Base-by-base conservation (phyloP, 1,284 basidiomycete species). In the Laetiporus sulphureus region DNA sequence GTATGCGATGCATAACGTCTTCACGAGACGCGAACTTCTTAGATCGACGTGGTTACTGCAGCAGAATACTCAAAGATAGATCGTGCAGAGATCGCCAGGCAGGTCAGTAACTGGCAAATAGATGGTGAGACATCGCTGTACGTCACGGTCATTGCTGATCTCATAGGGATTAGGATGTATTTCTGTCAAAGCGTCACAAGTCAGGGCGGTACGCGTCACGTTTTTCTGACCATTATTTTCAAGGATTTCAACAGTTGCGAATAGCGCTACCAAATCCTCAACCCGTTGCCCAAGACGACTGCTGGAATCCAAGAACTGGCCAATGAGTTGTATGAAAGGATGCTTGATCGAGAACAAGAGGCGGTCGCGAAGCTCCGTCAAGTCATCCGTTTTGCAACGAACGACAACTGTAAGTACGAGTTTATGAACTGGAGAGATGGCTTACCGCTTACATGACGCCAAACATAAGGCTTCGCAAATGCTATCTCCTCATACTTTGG, bases 401-500 rank as follows among this genome's bases (percentile, higher is more conserved):
- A 60, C 10, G 65, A 71, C 31, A 63, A 71, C 43, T 76, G 73
- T 73, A 44, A 47, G 61, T 57, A 7, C 36, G 10, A 11, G 16
- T 4, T 21, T 25, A 3, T 13, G 31, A 18, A 5, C 4, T 12
- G 1, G 10, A 20, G 27, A 31, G 27, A 29, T 46, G 33, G 42
- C 34, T 41, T 13, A 32, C 6, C 11, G 12, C 4, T 11, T 22
- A 32, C n/a, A 32, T 8, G 31, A 25, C 25, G 12, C 15, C 18
- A 16, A n/a, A 32, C 31, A 29, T 10, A 41, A 74, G 71, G 72
- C 50, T 59, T 72, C 36, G 64, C 72, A 3, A 62, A 68, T n/a
- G 56, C 53, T 27, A 58, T 76, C 2, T 68, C 71, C 0, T 47
- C 50, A 10, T 70, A 75, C 50, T 75, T 76, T 45, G 72, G 71